Percentiles rank a stretch among this genome's conserved stretches.
Conservation (phyloP, 2,329 filamentous ascomycete genomes). For the Davidsoniella neocaledoniae region DNA sequence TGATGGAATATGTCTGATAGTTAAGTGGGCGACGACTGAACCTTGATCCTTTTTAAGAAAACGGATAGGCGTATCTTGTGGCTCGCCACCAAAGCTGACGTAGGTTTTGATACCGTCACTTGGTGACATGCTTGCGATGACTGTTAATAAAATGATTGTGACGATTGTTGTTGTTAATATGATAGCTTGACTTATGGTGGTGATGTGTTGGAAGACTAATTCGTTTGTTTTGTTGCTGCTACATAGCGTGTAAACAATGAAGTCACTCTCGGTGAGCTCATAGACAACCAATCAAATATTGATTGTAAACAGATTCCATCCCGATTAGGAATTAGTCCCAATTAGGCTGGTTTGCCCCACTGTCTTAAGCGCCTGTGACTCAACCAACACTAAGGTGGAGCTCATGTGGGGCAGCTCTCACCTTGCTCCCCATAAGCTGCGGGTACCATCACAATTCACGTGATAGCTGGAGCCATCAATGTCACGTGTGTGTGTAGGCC, state of each 20-base stretch:
- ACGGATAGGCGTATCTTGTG: no score
- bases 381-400: constrained; percentile 7
- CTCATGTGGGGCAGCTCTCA: constrained; percentile 4
- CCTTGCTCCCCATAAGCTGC: not conserved
- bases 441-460: constrained; percentile 1
- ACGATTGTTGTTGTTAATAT: no score
- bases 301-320: not conserved
- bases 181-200: no score
- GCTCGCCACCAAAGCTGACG: no score
- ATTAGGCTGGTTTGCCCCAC: not conserved
- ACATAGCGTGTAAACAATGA: no score
- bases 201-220: no score
- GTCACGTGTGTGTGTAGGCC: constrained; percentile 12
- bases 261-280: no score
- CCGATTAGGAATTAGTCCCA: constrained; percentile 1
- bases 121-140: no score
- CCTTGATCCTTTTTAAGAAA: not conserved
- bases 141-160: no score
- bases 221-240: no score
- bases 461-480: constrained; percentile 1
- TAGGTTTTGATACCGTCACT: no score
- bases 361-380: constrained; percentile 5
- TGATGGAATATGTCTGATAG: constrained; percentile 3
- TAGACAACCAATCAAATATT: constrained; percentile 6
- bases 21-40: not conserved